Percentiles rank a stretch among this genome's conserved stretches.
phyloP scores from a whole-genome alignment of 768 basidiomycete genomes.

The Mrakia gelida region DNA sequence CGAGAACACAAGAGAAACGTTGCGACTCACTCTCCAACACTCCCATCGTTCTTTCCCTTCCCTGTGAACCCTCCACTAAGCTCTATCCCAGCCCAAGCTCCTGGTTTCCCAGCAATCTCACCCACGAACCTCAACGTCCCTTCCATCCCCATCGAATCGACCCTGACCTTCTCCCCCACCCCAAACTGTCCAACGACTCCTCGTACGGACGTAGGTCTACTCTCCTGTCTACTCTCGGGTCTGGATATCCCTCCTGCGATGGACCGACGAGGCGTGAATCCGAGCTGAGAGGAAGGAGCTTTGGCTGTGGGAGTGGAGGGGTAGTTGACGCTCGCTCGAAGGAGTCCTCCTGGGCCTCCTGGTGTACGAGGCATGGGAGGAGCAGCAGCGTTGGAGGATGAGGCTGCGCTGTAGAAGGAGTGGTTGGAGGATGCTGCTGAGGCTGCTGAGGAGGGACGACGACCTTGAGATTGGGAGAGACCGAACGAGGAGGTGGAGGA shows the following conservation, averaged over 20 bases:
- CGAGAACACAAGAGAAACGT: slow-evolving; percentile 27
- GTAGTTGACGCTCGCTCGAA: background rate
- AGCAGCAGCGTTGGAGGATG: background rate
- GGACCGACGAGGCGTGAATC: background rate
- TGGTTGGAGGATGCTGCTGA: background rate
- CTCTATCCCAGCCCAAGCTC: slow-evolving; percentile 91
- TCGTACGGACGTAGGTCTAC: background rate
- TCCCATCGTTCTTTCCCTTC: slow-evolving; percentile 92
- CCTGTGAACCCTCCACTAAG: slow-evolving; percentile 77
- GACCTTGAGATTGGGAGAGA: background rate
- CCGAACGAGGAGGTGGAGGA: background rate
- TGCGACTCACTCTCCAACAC: slow-evolving; percentile 71
- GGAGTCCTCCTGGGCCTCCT: background rate
- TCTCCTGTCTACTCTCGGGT: slow-evolving; percentile 27
- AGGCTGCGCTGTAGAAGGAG: slow-evolving; percentile 7
- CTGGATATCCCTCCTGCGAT: background rate
- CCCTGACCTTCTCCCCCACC: slow-evolving; percentile 75
- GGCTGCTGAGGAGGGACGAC: background rate
- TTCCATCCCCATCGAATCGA: slow-evolving; percentile 81
- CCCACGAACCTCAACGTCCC: slow-evolving; percentile 77
- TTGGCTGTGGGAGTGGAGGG: background rate
- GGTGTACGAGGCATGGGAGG: slow-evolving; percentile 14
- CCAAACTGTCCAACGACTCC: slow-evolving; percentile 41
- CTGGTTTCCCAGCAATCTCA: slow-evolving; percentile 79
- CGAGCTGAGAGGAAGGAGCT: background rate